Evolutionary conservation across 2,329 filamentous ascomycete genomes (phyloP).

Genomic region (Ophiosphaerella herpotricha): DNA sequence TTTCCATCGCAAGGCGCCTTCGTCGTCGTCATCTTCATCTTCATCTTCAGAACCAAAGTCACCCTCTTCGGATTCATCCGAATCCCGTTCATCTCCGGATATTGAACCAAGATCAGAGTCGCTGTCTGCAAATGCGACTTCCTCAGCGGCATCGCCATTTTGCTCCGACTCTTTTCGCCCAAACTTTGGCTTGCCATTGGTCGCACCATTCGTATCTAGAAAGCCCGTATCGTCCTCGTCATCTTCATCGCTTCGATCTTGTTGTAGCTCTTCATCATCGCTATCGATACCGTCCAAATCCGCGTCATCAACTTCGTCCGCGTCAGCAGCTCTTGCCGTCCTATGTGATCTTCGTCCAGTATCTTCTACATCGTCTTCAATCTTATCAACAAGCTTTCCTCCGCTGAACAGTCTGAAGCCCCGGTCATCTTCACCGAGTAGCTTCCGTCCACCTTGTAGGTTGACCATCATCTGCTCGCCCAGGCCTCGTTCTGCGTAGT

Average conservation of each 20-base stretch:
- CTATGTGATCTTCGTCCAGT: constrained; percentile 60
- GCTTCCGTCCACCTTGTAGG: constrained; percentile 77
- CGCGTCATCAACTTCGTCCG: constrained; percentile 57
- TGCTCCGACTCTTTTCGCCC: constrained; percentile 34
- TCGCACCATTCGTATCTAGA: constrained; percentile 46
- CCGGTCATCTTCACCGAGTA: constrained; percentile 80
- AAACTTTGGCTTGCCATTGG: constrained; percentile 42
- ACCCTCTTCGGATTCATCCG: constrained; percentile 47
- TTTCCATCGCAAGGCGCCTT: constrained; percentile 82
- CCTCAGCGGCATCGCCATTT: constrained; percentile 56
- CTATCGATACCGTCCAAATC: constrained; percentile 54
- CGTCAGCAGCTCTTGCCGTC: constrained; percentile 53
- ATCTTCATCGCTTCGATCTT: constrained; percentile 52
- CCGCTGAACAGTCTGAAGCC: constrained; percentile 86
- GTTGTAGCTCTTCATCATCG: constrained; percentile 60
- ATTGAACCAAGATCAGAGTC: constrained; percentile 95
- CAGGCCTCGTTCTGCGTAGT: constrained; percentile 76
- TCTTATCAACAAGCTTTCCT: constrained; percentile 68
- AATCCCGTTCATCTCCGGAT: constrained; percentile 60
- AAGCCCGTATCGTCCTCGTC: constrained; percentile 58
- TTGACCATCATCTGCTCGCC: constrained; percentile 94
- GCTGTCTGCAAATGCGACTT: constrained; percentile 90
- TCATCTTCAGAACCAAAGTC: constrained; percentile 60
- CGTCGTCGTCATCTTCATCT: constrained; percentile 64
- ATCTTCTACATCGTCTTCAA: constrained; percentile 61